Percentiles rank a stretch among this genome's conserved stretches.
Evolutionary conservation across 2,329 filamentous ascomycete genomes (phyloP).

Genomic region (Fusarium dlaminii): DNA sequence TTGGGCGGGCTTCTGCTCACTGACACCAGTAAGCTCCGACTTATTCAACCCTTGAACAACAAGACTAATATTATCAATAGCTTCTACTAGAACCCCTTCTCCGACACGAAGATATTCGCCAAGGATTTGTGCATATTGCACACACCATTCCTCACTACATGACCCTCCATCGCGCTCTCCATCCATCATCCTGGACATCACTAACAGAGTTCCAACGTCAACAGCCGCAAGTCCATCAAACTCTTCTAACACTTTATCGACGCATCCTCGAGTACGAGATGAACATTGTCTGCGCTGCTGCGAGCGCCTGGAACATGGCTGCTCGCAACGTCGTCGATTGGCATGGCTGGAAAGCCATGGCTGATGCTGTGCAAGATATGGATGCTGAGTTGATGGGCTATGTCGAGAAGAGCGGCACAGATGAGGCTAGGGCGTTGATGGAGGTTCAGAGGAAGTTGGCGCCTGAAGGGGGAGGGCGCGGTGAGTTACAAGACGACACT

Average conservation of each 20-base stretch:
- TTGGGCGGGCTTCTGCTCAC: slow-evolving; percentile 50
- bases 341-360: slow-evolving; percentile 44
- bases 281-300: slow-evolving; percentile 52
- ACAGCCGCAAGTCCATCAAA: slow-evolving; percentile 34
- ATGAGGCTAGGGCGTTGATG: slow-evolving; percentile 26
- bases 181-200: slow-evolving; percentile 37
- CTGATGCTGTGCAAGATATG: slow-evolving; percentile 39
- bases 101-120: slow-evolving; percentile 43
- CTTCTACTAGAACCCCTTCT: slow-evolving; percentile 50
- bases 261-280: slow-evolving; percentile 51
- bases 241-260: slow-evolving; percentile 44
- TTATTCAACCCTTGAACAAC: background rate
- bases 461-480: slow-evolving; percentile 22
- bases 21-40: slow-evolving; percentile 48
- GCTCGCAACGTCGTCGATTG: slow-evolving; percentile 51
- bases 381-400: slow-evolving; percentile 40
- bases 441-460: slow-evolving; percentile 21
- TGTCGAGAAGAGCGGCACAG: slow-evolving; percentile 36
- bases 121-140: slow-evolving; percentile 46
- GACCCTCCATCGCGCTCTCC: slow-evolving; percentile 43
- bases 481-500: background rate
- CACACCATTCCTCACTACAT: slow-evolving; percentile 50
- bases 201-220: slow-evolving; percentile 36
- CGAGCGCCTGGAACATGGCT: slow-evolving; percentile 49
- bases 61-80: slow-evolving; percentile 28